These are phyloP conservation scores for Candida koratica DNA, from an alignment of 805 yeast genomes.

Conservation along the genomic window DNA sequence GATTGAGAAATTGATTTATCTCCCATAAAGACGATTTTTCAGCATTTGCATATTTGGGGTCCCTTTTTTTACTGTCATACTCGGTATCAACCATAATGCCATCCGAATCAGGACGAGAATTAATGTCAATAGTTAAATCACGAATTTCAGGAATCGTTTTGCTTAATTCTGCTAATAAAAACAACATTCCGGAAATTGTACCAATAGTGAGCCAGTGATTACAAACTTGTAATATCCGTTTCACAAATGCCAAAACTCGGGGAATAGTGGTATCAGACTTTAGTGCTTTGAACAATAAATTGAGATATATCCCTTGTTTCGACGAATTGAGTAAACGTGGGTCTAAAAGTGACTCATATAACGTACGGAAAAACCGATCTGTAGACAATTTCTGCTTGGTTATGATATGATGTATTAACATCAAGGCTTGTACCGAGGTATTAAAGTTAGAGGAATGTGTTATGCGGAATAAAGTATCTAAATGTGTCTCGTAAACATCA, in stretches of 20 bases:
- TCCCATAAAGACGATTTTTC: conserved; percentile 85
- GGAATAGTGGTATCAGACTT: conserved; percentile 60
- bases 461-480: conserved; percentile 80
- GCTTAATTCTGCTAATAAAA: conserved; percentile 63
- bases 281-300: conserved; percentile 78
- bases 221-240: conserved; percentile 83
- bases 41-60: conserved; percentile 90
- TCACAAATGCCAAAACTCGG: conserved; percentile 84
- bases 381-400: conserved; percentile 51
- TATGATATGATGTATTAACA: conserved; percentile 77
- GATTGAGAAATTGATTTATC: conserved; percentile 62
- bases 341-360: conserved; percentile 86
- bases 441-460: conserved; percentile 93
- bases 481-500: conserved; percentile 66
- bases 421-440: conserved; percentile 89
- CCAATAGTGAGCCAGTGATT: conserved; percentile 86
- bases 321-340: conserved; percentile 80
- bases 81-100: conserved; percentile 10
- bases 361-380: conserved; percentile 78
- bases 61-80: conserved; percentile 87
- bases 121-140: conserved; percentile 53
- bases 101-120: conserved; percentile 38
- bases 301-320: conserved; percentile 88
- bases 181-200: conserved; percentile 79
- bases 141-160: conserved; percentile 62